These are phyloP conservation scores for Amphibolis antarctica DNA, from an alignment of 106 monocot species.

Conservation along the genomic window DNA sequence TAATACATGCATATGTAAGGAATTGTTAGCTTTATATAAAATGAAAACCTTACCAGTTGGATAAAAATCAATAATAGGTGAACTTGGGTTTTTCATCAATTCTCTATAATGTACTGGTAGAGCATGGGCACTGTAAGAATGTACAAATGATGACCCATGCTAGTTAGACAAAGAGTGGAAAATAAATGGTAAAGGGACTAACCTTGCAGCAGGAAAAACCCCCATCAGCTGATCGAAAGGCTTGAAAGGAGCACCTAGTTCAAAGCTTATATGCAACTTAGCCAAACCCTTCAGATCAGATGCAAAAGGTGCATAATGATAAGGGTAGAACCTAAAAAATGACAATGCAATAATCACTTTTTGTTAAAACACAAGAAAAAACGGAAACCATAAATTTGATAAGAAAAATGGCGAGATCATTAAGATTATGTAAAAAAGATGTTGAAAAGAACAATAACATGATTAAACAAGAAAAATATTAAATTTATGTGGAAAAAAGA, in stretches of 20 bases:
- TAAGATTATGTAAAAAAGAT: no score
- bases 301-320: constrained; percentile 99
- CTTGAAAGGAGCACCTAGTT: constrained; percentile 77
- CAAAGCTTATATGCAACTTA: constrained; percentile 49
- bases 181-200: background rate
- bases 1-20: background rate
- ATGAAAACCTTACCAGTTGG: constrained; percentile 49
- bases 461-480: no score
- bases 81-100: constrained; percentile 73
- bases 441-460: no score
- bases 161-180: background rate
- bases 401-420: no score
- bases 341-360: background rate
- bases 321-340: constrained; percentile 84
- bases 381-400: no score
- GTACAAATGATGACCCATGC: constrained; percentile 2
- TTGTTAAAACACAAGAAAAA: no score
- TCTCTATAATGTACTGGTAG: constrained; percentile 65
- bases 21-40: no score
- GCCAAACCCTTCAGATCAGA: constrained; percentile 70
- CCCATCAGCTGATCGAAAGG: constrained; percentile 95
- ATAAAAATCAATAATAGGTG: constrained; percentile 92
- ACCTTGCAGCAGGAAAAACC: constrained; percentile 99
- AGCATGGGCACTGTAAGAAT: constrained; percentile 82
- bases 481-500: no score